Percentiles rank a stretch among this genome's conserved stretches.
Evolutionary conservation across 257 asterid species (phyloP).

Genomic region (Solanum piurae): DNA sequence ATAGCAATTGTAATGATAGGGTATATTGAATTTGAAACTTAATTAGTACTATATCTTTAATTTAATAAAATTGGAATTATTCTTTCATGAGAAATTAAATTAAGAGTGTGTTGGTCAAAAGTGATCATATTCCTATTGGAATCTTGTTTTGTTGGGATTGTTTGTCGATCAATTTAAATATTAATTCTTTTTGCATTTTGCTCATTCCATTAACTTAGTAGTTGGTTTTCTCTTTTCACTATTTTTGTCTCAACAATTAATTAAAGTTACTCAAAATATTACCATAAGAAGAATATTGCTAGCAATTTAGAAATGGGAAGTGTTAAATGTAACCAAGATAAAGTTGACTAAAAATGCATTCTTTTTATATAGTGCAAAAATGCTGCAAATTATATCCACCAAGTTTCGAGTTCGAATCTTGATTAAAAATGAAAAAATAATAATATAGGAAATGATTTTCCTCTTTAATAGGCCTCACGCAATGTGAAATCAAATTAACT

Average conservation of each 20-base stretch:
- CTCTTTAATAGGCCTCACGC: neutral
- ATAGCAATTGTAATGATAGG: conserved; percentile 3
- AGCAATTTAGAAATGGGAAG: neutral
- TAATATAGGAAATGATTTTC: too few relatives aligned
- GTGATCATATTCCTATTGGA: conserved; percentile 1
- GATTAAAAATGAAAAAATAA: too few relatives aligned
- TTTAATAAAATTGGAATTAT: neutral
- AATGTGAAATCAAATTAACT: neutral
- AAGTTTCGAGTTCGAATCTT: neutral
- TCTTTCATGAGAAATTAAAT: neutral
- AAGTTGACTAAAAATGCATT: neutral
- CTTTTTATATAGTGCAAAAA: neutral
- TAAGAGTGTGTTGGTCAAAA: conserved; percentile 1
- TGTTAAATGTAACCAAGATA: neutral
- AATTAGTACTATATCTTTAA: neutral
- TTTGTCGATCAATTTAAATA: neutral
- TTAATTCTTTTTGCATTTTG: neutral
- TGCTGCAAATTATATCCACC: too few relatives aligned
- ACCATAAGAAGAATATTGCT: neutral
- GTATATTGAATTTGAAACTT: neutral
- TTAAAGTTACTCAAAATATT: neutral
- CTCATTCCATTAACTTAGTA: conserved; percentile 1
- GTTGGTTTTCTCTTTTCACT: neutral
- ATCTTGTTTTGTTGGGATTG: neutral
- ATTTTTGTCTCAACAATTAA: neutral